Conservation (phyloP, 1,284 basidiomycete genomes). For the Vanrija sp. region DNA sequence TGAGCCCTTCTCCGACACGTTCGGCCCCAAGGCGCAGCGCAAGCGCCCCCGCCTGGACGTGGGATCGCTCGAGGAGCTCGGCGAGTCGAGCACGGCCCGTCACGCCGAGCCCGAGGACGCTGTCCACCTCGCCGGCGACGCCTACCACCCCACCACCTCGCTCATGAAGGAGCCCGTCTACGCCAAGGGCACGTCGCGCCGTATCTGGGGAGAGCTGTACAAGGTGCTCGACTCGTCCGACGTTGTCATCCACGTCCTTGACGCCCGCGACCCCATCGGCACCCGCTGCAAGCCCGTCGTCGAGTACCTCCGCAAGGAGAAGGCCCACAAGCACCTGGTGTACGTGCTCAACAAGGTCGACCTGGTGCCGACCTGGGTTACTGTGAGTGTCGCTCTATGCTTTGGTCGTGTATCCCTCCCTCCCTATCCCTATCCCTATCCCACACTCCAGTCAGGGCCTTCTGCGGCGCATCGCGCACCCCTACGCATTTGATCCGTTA, state of each 20-base stretch:
- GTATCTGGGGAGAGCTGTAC: slow-evolving; percentile 98
- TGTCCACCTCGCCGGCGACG: slow-evolving; percentile 18
- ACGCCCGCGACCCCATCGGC: slow-evolving; percentile 92
- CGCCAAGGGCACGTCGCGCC: slow-evolving; percentile 83
- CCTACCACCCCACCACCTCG: slow-evolving; percentile 35
- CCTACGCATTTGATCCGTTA: slow-evolving; percentile 54
- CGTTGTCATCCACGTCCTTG: slow-evolving; percentile 91
- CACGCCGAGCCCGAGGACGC: slow-evolving; percentile 22
- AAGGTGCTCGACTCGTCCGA: slow-evolving; percentile 99
- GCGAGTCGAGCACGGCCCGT: slow-evolving; percentile 60
- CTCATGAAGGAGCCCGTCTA: slow-evolving; percentile 72
- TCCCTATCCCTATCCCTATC: slow-evolving; percentile 13
- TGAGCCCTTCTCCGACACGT: slow-evolving; percentile 86
- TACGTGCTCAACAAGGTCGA: slow-evolving; percentile 98
- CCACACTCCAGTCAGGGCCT: slow-evolving; percentile 56
- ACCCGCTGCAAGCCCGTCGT: slow-evolving; percentile 96
- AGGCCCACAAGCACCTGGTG: slow-evolving; percentile 94
- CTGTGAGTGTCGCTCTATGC: slow-evolving; percentile 60
- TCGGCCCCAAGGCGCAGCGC: slow-evolving; percentile 88
- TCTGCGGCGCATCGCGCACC: slow-evolving; percentile 34
- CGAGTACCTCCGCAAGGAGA: slow-evolving; percentile 92
- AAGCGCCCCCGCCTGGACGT: slow-evolving; percentile 80
- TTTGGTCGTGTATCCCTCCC: neutral
- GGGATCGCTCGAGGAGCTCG: slow-evolving; percentile 81
- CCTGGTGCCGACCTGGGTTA: slow-evolving; percentile 97